Percentiles rank a stretch among this genome's conserved stretches.
Conservation (phyloP, 148 eudicot genomes). For the Drosera capensis region DNA sequence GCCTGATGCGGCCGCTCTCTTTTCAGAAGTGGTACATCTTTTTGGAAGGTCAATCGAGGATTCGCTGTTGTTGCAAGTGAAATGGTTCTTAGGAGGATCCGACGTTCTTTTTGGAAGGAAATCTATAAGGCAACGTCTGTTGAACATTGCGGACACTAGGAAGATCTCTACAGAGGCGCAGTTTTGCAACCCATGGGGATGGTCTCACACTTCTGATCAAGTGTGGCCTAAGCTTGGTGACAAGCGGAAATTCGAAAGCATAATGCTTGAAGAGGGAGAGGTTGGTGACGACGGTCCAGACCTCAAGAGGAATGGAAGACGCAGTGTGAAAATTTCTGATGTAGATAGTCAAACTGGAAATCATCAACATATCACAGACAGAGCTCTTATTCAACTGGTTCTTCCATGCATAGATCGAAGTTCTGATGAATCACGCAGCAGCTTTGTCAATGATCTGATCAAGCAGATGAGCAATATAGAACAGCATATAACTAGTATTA, state of each 20-base stretch:
- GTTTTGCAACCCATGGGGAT: slow-evolving; percentile 89
- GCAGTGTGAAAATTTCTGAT: slow-evolving; percentile 27
- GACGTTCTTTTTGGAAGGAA: slow-evolving; percentile 91
- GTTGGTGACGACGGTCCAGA: slow-evolving; percentile 54
- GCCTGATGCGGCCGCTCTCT: slow-evolving; percentile 91
- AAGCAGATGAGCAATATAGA: slow-evolving; percentile 82
- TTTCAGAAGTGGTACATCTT: slow-evolving; percentile 77
- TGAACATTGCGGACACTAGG: slow-evolving; percentile 58
- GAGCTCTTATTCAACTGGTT: slow-evolving; percentile 69
- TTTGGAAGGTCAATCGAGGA: slow-evolving; percentile 86
- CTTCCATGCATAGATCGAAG: slow-evolving; percentile 84
- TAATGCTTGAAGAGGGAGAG: slow-evolving; percentile 84
- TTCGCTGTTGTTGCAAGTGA: slow-evolving; percentile 63
- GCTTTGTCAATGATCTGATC: slow-evolving; percentile 76
- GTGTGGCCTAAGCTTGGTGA: slow-evolving; percentile 22
- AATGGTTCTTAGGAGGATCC: slow-evolving; percentile 69
- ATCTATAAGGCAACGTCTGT: slow-evolving; percentile 74
- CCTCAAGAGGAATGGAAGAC: slow-evolving; percentile 24
- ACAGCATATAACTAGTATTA: slow-evolving; percentile 55
- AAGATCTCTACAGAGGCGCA: slow-evolving; percentile 55
- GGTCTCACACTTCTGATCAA: slow-evolving; percentile 34
- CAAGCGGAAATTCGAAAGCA: slow-evolving; percentile 40
- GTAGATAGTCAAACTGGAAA: slow-evolving; percentile 21
- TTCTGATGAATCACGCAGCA: slow-evolving; percentile 61
- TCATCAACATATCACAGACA: slow-evolving; percentile 70